Conservation (phyloP, 2,329 filamentous ascomycete genomes). For the Erysiphe neolycopersici region DNA sequence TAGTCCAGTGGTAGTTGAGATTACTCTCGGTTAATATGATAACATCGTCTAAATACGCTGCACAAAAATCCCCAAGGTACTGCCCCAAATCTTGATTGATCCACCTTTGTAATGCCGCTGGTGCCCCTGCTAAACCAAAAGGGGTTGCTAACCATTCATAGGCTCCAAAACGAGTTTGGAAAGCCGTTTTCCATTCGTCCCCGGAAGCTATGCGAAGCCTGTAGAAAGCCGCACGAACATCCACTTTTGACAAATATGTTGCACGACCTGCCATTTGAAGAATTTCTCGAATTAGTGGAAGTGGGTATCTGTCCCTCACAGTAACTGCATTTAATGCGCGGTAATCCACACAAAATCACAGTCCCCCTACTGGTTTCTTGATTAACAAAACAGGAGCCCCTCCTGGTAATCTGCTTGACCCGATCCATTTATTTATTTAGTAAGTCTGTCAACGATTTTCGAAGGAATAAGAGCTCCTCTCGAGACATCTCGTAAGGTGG, state of each 20-base stretch:
- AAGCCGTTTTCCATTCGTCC: neutral
- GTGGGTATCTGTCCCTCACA: neutral
- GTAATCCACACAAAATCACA: slow-evolving; percentile 1
- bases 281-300: neutral
- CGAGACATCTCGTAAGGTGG: neutral
- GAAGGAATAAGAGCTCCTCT: neutral
- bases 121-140: neutral
- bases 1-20: neutral
- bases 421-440: neutral
- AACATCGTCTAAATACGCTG: neutral
- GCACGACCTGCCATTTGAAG: neutral
- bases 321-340: slow-evolving; percentile 1
- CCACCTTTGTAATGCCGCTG: neutral
- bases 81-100: neutral
- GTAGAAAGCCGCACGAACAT: neutral
- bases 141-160: neutral
- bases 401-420: neutral
- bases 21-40: neutral
- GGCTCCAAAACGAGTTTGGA: neutral
- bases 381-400: neutral
- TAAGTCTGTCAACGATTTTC: neutral
- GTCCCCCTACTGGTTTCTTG: neutral
- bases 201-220: neutral
- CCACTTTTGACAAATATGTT: neutral
- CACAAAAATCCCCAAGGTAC: neutral